phyloP scores from a whole-genome alignment of 1,284 basidiomycete species.

The Tausonia pullulans region DNA sequence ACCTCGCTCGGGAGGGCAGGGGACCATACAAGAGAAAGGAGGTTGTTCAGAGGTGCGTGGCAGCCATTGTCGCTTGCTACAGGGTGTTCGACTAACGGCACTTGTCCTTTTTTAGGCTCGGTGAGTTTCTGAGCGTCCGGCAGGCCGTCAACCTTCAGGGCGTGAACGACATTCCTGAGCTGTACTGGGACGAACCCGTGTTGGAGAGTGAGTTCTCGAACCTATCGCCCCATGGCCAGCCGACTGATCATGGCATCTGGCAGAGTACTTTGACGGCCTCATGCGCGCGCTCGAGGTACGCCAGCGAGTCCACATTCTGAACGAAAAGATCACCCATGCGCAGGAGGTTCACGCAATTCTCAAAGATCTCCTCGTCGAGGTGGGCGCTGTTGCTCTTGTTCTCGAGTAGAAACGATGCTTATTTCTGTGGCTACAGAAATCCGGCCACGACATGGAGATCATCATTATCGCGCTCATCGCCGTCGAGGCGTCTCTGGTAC shows the following conservation, averaged over 20 bases:
- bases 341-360: slow-evolving; percentile 66
- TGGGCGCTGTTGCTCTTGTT: slow-evolving; percentile 26
- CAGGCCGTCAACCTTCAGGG: slow-evolving; percentile 77
- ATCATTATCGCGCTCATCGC: slow-evolving; percentile 83
- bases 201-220: slow-evolving; percentile 51
- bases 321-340: slow-evolving; percentile 87
- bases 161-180: slow-evolving; percentile 53
- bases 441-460: slow-evolving; percentile 76
- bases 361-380: slow-evolving; percentile 65
- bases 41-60: slow-evolving; percentile 57
- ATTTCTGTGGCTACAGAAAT: slow-evolving; percentile 44
- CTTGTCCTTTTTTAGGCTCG: slow-evolving; percentile 36
- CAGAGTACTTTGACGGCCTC: slow-evolving; percentile 72
- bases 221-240: not conserved
- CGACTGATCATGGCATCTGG: not conserved
- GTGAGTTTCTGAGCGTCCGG: slow-evolving; percentile 73
- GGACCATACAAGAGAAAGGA: slow-evolving; percentile 65
- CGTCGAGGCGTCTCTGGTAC: slow-evolving; percentile 47
- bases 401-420: not conserved
- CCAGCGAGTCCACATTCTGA: slow-evolving; percentile 62
- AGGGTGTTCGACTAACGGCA: no score
- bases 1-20: slow-evolving; percentile 62
- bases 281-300: slow-evolving; percentile 71
- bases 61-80: not conserved
- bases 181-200: slow-evolving; percentile 83